Conservation (phyloP, 345 rosid genomes). For the Corymbia maculata region DNA sequence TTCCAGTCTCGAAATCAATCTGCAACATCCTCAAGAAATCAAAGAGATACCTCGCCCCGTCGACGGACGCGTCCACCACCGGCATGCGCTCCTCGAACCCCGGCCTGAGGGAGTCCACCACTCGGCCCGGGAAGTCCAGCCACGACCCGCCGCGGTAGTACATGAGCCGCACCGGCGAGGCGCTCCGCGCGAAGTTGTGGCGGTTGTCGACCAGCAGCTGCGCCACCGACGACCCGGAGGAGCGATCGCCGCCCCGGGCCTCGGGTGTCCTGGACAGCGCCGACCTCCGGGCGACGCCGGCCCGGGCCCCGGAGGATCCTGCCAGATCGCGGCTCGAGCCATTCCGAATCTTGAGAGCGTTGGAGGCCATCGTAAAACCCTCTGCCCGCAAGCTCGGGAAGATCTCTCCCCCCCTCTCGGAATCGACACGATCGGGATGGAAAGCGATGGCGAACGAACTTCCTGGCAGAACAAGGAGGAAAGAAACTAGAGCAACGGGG, state of each 20-base stretch:
- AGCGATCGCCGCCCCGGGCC: not conserved
- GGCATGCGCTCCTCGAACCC: constrained; percentile 20
- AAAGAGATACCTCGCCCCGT: constrained; percentile 22
- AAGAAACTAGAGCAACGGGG: fast-evolving
- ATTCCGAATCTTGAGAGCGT: not conserved
- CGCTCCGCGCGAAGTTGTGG: constrained; percentile 16
- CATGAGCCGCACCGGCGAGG: constrained; percentile 20
- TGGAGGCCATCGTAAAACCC: not conserved
- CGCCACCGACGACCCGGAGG: not conserved
- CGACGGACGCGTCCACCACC: constrained; percentile 4
- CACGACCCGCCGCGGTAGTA: constrained; percentile 21
- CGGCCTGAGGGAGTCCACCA: constrained; percentile 3
- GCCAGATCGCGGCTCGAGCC: not conserved
- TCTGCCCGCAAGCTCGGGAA: not conserved
- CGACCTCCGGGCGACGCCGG: not conserved
- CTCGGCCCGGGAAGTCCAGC: constrained; percentile 17
- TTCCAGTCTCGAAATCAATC: constrained; percentile 20
- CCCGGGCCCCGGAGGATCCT: not conserved
- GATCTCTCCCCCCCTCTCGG: not conserved
- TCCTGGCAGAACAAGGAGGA: not conserved
- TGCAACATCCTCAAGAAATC: constrained; percentile 37
- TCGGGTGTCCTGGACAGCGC: not conserved
- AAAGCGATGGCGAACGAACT: not conserved
- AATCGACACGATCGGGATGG: not conserved
- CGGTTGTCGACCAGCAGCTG: constrained; percentile 1